These are phyloP conservation scores for Zopfochytrium polystomum DNA, from an alignment of 371 early-diverging fungal species.

Conservation along the genomic window DNA sequence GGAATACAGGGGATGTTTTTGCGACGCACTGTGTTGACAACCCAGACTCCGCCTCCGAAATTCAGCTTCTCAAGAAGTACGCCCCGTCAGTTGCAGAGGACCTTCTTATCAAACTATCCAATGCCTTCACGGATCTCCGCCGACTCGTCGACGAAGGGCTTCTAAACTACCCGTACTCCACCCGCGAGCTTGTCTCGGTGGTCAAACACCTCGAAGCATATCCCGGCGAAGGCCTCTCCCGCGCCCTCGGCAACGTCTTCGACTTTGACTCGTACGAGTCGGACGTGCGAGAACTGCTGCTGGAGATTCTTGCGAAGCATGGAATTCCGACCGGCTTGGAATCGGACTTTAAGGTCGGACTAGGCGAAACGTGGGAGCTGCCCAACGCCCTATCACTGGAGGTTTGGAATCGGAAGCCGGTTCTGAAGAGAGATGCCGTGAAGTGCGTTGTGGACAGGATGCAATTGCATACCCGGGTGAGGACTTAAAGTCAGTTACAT, in stretches of 20 bases:
- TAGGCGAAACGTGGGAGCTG: constrained; percentile 57
- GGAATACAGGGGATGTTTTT: neutral
- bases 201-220: constrained; percentile 71
- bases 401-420: too few relatives aligned
- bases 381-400: constrained; percentile 58
- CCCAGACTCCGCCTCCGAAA: constrained; percentile 71
- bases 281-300: constrained; percentile 2
- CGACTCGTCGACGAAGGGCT: constrained; percentile 70
- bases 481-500: too few relatives aligned
- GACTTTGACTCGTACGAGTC: constrained; percentile 72
- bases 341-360: constrained; percentile 64
- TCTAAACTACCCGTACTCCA: constrained; percentile 81
- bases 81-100: constrained; percentile 70
- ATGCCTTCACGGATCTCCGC: constrained; percentile 73
- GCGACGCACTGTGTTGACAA: constrained; percentile 71
- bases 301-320: constrained; percentile 6
- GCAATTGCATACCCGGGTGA: too few relatives aligned
- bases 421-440: too few relatives aligned
- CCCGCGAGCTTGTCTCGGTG: constrained; percentile 77
- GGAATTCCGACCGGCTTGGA: constrained; percentile 9
- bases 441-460: too few relatives aligned
- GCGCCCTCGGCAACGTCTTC: constrained; percentile 75
- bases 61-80: constrained; percentile 60
- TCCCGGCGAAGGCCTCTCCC: constrained; percentile 70
- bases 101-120: constrained; percentile 60